A percentile compares a stretch with the other conserved stretches of the same genome.
Conservation (phyloP, 208 protist genomes). For the Blastocrithidia nonstop region DNA sequence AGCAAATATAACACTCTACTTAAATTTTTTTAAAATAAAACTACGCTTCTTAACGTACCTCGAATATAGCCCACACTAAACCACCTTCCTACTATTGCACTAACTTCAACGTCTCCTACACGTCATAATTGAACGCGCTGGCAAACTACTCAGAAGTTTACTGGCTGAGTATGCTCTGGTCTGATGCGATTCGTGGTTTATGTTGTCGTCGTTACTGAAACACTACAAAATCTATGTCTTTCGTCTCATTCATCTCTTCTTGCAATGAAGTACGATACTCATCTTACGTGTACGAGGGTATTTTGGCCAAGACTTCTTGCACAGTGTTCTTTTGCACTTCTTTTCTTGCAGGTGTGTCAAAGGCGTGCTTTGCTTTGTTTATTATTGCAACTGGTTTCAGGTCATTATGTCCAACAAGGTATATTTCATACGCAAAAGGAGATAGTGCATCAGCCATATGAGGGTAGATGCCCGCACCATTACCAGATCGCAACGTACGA, state of each 20-base stretch:
- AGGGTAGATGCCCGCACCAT: slow-evolving; percentile 23
- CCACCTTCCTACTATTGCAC: slow-evolving; percentile 36
- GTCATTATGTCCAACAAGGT: slow-evolving; percentile 45
- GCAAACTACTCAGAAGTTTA: not conserved
- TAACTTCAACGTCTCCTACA: slow-evolving; percentile 36
- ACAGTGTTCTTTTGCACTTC: not conserved
- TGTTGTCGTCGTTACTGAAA: slow-evolving; percentile 3
- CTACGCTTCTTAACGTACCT: slow-evolving; percentile 16
- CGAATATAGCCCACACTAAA: slow-evolving; percentile 64
- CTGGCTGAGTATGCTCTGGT: slow-evolving; percentile 3
- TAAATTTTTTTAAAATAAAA: too few relatives aligned
- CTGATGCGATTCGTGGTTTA: slow-evolving; percentile 13
- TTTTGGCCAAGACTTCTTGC: slow-evolving; percentile 7
- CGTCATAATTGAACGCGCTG: slow-evolving; percentile 15
- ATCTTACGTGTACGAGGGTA: slow-evolving; percentile 27
- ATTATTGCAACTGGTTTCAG: slow-evolving; percentile 52
- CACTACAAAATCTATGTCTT: slow-evolving; percentile 1
- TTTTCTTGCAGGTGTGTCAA: slow-evolving; percentile 8
- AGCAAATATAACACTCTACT: too few relatives aligned
- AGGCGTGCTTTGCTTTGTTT: slow-evolving; percentile 49
- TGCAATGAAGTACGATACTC: slow-evolving; percentile 21
- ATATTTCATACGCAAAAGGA: slow-evolving; percentile 57
- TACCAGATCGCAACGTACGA: slow-evolving; percentile 14
- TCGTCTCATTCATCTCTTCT: slow-evolving; percentile 11
- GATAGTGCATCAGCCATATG: slow-evolving; percentile 40